Evolutionary conservation across 768 basidiomycete species (phyloP).

Genomic region (Lentinula edodes): DNA sequence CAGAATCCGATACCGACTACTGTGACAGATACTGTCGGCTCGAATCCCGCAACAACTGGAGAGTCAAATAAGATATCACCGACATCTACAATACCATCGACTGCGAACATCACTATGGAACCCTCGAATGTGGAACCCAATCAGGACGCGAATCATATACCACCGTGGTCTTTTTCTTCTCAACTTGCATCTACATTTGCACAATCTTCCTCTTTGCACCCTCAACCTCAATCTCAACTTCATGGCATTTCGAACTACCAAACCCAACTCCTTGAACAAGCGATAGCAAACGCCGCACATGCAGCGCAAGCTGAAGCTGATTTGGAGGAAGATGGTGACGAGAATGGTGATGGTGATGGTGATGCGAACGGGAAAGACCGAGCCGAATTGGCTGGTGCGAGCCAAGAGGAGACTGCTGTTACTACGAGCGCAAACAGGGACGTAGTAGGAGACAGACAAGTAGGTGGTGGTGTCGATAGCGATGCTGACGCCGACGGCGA

Average conservation of each 20-base stretch:
- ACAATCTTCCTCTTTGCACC: not conserved
- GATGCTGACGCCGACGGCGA: not conserved
- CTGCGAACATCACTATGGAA: not conserved
- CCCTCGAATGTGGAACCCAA: not conserved
- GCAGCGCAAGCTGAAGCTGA: conserved; percentile 77
- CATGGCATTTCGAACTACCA: conserved; percentile 75
- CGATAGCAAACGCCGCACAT: conserved; percentile 68
- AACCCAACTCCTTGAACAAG: conserved; percentile 60
- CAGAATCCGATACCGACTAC: conserved; percentile 27
- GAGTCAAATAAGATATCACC: not conserved
- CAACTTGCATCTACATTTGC: not conserved
- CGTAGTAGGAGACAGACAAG: not conserved
- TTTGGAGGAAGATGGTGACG: conserved; percentile 66
- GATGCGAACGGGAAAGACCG: not conserved
- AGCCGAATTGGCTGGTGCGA: not conserved
- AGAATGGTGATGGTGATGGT: conserved; percentile 41
- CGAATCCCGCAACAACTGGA: not conserved
- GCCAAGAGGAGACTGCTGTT: not conserved
- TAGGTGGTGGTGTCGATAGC: not conserved
- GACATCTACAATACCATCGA: not conserved
- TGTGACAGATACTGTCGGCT: not conserved
- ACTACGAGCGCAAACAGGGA: not conserved
- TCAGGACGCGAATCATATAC: too few species aligned
- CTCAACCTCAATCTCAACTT: conserved; percentile 24
- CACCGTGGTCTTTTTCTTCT: not conserved